These are phyloP conservation scores for Puccinia brachypodii DNA, from an alignment of 1,284 basidiomycete genomes.

Conservation along the genomic window DNA sequence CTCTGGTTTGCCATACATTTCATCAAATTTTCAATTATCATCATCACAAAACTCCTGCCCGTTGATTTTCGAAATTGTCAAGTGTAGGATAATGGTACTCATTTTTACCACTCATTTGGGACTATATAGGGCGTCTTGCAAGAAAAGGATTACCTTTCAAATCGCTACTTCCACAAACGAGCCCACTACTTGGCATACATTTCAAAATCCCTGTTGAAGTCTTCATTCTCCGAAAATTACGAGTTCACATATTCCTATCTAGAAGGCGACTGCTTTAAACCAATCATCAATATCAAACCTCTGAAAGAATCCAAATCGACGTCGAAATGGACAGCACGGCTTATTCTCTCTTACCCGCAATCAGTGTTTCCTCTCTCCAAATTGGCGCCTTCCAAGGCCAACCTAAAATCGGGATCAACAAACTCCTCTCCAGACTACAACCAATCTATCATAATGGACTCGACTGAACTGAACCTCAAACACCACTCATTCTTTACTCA, in stretches of 20 bases:
- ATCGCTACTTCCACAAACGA: conserved; percentile 87
- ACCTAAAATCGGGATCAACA: conserved; percentile 67
- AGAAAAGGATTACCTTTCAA: conserved; percentile 89
- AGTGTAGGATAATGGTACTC: neutral
- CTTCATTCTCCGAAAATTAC: conserved; percentile 61
- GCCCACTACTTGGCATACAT: conserved; percentile 85
- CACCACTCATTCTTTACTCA: conserved; percentile 38
- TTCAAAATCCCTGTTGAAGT: conserved; percentile 65
- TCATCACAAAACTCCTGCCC: neutral
- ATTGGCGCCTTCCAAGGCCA: conserved; percentile 69
- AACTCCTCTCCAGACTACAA: conserved; percentile 69
- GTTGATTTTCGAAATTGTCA: neutral
- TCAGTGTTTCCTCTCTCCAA: conserved; percentile 69
- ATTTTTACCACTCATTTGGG: neutral
- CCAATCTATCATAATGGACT: conserved; percentile 76
- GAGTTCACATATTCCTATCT: conserved; percentile 67
- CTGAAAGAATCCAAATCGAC: conserved; percentile 56
- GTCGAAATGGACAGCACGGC: conserved; percentile 51
- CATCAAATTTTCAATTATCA: neutral
- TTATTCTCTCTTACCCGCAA: conserved; percentile 79
- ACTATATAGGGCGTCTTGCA: conserved; percentile 72
- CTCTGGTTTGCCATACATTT: conserved; percentile 11
- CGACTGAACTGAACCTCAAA: conserved; percentile 8
- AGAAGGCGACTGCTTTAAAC: conserved; percentile 68
- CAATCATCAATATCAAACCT: conserved; percentile 67